Conservation (phyloP, 2,329 filamentous ascomycete species). For the Neobulgaria alba region DNA sequence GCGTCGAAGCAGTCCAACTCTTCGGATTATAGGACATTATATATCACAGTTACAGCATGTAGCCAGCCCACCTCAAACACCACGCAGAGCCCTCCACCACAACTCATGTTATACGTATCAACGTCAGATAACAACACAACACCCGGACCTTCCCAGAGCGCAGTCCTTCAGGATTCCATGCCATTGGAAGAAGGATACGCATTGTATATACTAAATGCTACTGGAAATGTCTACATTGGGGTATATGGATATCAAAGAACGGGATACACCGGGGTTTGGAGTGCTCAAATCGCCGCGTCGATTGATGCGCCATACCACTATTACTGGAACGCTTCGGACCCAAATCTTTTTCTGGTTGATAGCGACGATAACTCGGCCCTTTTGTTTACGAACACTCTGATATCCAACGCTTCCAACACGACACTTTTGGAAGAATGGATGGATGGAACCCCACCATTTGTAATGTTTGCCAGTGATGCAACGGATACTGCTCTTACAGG, state of each 20-base stretch:
- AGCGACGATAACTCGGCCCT: slow-evolving; percentile 73
- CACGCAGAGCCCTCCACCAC: slow-evolving; percentile 45
- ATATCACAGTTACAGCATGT: slow-evolving; percentile 82
- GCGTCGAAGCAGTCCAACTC: slow-evolving; percentile 6
- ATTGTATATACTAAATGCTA: slow-evolving; percentile 51
- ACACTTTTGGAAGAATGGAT: slow-evolving; percentile 46
- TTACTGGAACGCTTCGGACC: slow-evolving; percentile 36
- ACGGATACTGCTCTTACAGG: slow-evolving; percentile 55
- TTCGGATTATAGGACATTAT: slow-evolving; percentile 39
- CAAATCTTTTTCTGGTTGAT: slow-evolving; percentile 67
- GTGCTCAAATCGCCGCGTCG: slow-evolving; percentile 74
- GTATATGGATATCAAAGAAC: slow-evolving; percentile 57
- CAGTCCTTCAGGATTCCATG: slow-evolving; percentile 15
- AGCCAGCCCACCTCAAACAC: slow-evolving; percentile 50
- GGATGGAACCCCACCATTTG: slow-evolving; percentile 55
- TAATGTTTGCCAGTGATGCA: slow-evolving; percentile 65
- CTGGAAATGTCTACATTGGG: slow-evolving; percentile 65
- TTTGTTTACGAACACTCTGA: slow-evolving; percentile 69
- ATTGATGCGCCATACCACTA: slow-evolving; percentile 69
- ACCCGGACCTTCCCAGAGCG: slow-evolving; percentile 46
- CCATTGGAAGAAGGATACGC: slow-evolving; percentile 22
- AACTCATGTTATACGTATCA: slow-evolving; percentile 73
- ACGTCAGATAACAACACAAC: slow-evolving; percentile 51
- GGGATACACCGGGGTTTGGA: slow-evolving; percentile 55
- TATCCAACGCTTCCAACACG: slow-evolving; percentile 37